Base-by-base conservation (phyloP, 1,284 basidiomycete species). In the Takashimella koratensis region DNA sequence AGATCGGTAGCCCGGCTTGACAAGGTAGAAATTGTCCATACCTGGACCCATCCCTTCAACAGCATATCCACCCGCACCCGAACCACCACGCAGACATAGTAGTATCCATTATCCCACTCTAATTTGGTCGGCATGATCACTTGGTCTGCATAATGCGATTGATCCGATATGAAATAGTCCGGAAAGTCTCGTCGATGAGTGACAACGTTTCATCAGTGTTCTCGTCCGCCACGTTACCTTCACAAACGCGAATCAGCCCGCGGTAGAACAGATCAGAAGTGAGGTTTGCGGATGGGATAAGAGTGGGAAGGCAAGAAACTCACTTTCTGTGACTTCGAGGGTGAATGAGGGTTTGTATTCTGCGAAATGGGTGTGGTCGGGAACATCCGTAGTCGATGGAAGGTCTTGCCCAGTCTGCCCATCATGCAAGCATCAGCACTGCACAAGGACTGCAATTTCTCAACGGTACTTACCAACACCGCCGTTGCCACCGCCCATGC, bases 401-500 rank as follows among this genome's bases (percentile, higher is more conserved):
- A 90, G 73, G 16, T 43, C 36, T 1, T n/a, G 30, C 8, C 30
- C 30, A 36, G 30, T 36, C 30, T 36, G 16, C 8, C 30, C 30
- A 36, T 8, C 8, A 36, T 16, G 30, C 16, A 8, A 8, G 46
- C 1, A 45, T 16, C 21, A 42, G 21, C 22, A 19, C 13, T 21
- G 11, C 11, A 19, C 44, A 11, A 5, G 41, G 12, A 27, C 8
- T 19, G 52, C 19, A 16, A 45, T 43, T 21, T 44, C 43, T 24
- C 48, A 19, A 25, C 43, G n/a, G 12, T 21, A 75, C 84, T 64
- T 60, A 90, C 87, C 23, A 84, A 81, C 2, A 87, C 76, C 0
- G 86, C 85, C 0, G 90, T 94, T 16, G 92, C 75, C 61, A 84
- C 84, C 0, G 89, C 80, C 89, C 90, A 95, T 0, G 87, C 87